Conservation (phyloP, 495 filamentous ascomycete species). For the Pyrenula aspistea region DNA sequence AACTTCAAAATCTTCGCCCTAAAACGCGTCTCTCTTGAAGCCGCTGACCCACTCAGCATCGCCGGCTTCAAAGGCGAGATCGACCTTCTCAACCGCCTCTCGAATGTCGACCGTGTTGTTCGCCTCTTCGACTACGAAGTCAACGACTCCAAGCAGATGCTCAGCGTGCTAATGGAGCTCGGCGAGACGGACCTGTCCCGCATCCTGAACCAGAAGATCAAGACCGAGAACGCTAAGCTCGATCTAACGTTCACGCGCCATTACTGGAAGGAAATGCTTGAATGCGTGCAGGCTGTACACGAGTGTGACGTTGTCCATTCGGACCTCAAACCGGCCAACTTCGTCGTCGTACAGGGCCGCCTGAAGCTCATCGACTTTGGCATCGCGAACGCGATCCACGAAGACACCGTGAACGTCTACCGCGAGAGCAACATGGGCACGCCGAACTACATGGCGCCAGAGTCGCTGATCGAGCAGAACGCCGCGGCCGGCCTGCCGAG, state of each 20-base stretch:
- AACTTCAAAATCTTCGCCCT: conserved; percentile 89
- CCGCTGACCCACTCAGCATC: conserved; percentile 72
- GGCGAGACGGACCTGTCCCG: conserved; percentile 92
- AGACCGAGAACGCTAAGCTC: conserved; percentile 61
- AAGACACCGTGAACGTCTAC: conserved; percentile 94
- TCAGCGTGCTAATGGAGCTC: conserved; percentile 94
- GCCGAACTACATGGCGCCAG: conserved; percentile 97
- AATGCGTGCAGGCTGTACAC: conserved; percentile 85
- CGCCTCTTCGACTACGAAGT: conserved; percentile 85
- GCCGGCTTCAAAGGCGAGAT: conserved; percentile 95
- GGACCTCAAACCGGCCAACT: conserved; percentile 92
- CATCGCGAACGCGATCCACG: conserved; percentile 93
- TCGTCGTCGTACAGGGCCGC: conserved; percentile 72
- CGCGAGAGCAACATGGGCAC: conserved; percentile 91
- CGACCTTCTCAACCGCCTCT: conserved; percentile 71
- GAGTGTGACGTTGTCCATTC: conserved; percentile 85
- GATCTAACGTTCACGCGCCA: conserved; percentile 86
- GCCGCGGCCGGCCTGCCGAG: conserved; percentile 42
- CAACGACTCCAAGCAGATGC: conserved; percentile 73
- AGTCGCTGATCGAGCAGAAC: conserved; percentile 83
- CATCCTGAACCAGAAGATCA: conserved; percentile 61
- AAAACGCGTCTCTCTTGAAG: conserved; percentile 83
- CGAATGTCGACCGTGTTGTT: conserved; percentile 78
- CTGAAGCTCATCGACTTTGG: conserved; percentile 92
- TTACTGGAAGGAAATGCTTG: conserved; percentile 99